Percentiles rank a stretch among this genome's conserved stretches.
Evolutionary conservation across 495 filamentous ascomycete species (phyloP).

Genomic region (Hypoxylon fuscum): DNA sequence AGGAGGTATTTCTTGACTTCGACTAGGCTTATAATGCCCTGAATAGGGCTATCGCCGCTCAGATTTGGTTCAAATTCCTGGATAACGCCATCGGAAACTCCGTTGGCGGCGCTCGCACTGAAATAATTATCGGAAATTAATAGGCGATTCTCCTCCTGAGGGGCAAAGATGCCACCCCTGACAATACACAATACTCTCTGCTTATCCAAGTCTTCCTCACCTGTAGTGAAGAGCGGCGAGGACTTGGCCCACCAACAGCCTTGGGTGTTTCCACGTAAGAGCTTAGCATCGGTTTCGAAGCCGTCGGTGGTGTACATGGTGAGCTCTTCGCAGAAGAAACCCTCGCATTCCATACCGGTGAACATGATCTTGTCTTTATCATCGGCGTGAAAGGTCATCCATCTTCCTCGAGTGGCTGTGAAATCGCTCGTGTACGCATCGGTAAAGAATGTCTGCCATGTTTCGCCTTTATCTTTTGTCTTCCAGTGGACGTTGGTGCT

Average conservation of each 20-base stretch:
- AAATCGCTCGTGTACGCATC: conserved; percentile 55
- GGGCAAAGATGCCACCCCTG: conserved; percentile 68
- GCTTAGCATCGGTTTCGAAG: conserved; percentile 70
- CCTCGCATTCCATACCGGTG: conserved; percentile 73
- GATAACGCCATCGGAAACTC: conserved; percentile 55
- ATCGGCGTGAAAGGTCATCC: conserved; percentile 78
- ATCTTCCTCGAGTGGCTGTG: conserved; percentile 51
- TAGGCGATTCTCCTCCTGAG: conserved; percentile 73
- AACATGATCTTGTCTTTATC: conserved; percentile 87
- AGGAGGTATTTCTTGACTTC: conserved; percentile 86
- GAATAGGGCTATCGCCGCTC: conserved; percentile 72
- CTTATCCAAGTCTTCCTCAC: conserved; percentile 63
- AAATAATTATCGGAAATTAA: conserved; percentile 84
- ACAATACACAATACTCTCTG: conserved; percentile 83
- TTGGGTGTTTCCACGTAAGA: conserved; percentile 68
- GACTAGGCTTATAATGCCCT: conserved; percentile 78
- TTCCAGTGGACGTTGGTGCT: conserved; percentile 73
- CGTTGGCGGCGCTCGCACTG: conserved; percentile 55
- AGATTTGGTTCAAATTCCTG: conserved; percentile 76
- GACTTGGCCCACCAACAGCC: conserved; percentile 87
- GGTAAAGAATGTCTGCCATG: conserved; percentile 77
- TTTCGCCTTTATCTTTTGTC: conserved; percentile 80
- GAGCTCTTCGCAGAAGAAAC: conserved; percentile 62
- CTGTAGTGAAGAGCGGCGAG: conserved; percentile 74
- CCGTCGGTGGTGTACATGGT: conserved; percentile 85